A percentile compares a stretch with the other conserved stretches of the same genome.
These are phyloP conservation scores for Trichoderma atrobrunneum DNA, from an alignment of 2,329 filamentous ascomycete genomes.

Conservation along the genomic window DNA sequence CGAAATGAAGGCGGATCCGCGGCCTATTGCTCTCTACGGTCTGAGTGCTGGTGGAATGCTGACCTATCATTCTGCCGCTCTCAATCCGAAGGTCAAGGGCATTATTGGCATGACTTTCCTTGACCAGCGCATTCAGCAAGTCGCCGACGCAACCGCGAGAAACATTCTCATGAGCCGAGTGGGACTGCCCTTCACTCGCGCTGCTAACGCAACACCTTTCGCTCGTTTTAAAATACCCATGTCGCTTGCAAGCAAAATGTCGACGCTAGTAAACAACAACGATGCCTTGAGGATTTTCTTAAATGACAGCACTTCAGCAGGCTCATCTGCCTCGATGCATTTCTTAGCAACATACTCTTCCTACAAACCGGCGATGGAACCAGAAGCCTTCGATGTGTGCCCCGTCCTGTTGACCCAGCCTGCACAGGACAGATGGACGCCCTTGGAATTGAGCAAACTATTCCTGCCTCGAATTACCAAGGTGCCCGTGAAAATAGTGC, in stretches of 20 bases:
- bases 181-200: neutral
- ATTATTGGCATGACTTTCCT: neutral
- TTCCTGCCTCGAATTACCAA: neutral
- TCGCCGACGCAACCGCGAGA: neutral
- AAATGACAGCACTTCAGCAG: neutral
- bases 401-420: neutral
- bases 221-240: neutral
- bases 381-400: neutral
- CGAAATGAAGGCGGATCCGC: neutral
- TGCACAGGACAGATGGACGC: neutral
- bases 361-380: neutral
- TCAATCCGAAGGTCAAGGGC: neutral
- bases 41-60: neutral
- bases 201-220: neutral
- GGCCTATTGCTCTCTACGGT: neutral
- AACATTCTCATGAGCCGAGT: neutral
- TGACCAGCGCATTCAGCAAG: neutral
- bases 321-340: neutral
- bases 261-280: neutral
- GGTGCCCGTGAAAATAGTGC: neutral
- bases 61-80: neutral
- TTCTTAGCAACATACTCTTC: neutral
- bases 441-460: neutral
- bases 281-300: neutral
- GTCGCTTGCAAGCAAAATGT: neutral